A percentile compares a stretch with the other conserved stretches of the same genome.
phyloP scores from a whole-genome alignment of 2,329 filamentous ascomycete genomes.

The Colletotrichum kahawae region DNA sequence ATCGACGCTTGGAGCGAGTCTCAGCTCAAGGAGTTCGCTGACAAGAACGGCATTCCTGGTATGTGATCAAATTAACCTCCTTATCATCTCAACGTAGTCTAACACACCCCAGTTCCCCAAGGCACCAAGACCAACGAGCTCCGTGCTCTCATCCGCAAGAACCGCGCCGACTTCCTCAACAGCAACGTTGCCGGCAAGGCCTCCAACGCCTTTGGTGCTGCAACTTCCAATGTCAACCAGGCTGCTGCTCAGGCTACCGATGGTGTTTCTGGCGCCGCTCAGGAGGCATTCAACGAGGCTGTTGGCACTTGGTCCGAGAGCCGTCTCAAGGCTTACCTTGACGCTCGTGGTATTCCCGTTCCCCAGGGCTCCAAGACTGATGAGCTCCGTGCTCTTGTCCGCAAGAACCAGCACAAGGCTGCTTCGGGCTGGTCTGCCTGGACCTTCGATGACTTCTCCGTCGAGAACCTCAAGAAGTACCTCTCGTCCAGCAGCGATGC shows the following conservation, averaged over 20 bases:
- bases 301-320: slow-evolving; percentile 74
- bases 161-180: slow-evolving; percentile 74
- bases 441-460: slow-evolving; percentile 80
- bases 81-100: background rate
- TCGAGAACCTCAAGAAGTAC: slow-evolving; percentile 70
- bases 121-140: slow-evolving; percentile 91
- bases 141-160: slow-evolving; percentile 85
- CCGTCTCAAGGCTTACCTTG: slow-evolving; percentile 78
- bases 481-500: slow-evolving; percentile 57
- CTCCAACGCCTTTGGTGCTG: slow-evolving; percentile 69
- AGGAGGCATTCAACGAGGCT: slow-evolving; percentile 70
- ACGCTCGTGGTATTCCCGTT: slow-evolving; percentile 77
- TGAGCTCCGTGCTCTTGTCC: slow-evolving; percentile 76
- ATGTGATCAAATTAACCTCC: slow-evolving; percentile 3
- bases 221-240: slow-evolving; percentile 77
- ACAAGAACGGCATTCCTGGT: slow-evolving; percentile 80
- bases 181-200: slow-evolving; percentile 66
- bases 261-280: slow-evolving; percentile 63
- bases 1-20: slow-evolving; percentile 90
- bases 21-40: slow-evolving; percentile 89
- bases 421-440: slow-evolving; percentile 71
- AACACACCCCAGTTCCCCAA: slow-evolving; percentile 72
- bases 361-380: slow-evolving; percentile 75
- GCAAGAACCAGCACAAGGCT: slow-evolving; percentile 74
- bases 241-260: slow-evolving; percentile 79